Conservation (phyloP, 1,284 basidiomycete genomes). For the Cystobasidium slooffiae region DNA sequence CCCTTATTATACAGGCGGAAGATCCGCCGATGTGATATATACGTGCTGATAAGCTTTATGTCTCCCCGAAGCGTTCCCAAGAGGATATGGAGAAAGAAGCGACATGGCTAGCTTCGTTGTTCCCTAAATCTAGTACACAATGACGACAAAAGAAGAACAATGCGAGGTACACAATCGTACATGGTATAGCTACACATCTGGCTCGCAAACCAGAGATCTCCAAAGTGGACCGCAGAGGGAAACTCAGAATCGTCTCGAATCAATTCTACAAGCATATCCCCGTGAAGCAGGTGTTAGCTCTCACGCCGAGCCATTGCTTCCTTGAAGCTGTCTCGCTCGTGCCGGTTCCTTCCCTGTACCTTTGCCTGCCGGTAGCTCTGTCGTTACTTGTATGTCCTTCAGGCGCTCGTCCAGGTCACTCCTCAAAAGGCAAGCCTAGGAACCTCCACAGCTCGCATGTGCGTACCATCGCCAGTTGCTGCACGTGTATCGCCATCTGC, state of each 20-base stretch:
- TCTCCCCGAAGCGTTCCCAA: slow-evolving; percentile 67
- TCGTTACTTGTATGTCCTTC: slow-evolving; percentile 13
- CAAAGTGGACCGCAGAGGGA: neutral
- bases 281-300: too few relatives aligned
- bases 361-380: neutral
- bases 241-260: neutral
- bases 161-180: neutral
- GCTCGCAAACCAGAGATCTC: too few relatives aligned
- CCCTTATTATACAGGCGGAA: too few relatives aligned
- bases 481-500: neutral
- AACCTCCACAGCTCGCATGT: neutral
- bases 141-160: neutral
- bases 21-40: too few relatives aligned
- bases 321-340: neutral
- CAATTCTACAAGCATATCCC: too few relatives aligned
- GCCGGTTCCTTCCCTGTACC: neutral
- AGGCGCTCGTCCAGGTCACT: slow-evolving; percentile 9
- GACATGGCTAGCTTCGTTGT: slow-evolving; percentile 62
- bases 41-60: slow-evolving; percentile 69
- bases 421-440: slow-evolving; percentile 29
- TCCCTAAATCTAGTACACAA: slow-evolving; percentile 17
- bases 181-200: neutral
- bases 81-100: slow-evolving; percentile 80
- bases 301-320: neutral
- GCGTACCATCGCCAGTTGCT: neutral